Base-by-base conservation (phyloP, 108 stramenopile species). In the Skeletonema costatum region DNA sequence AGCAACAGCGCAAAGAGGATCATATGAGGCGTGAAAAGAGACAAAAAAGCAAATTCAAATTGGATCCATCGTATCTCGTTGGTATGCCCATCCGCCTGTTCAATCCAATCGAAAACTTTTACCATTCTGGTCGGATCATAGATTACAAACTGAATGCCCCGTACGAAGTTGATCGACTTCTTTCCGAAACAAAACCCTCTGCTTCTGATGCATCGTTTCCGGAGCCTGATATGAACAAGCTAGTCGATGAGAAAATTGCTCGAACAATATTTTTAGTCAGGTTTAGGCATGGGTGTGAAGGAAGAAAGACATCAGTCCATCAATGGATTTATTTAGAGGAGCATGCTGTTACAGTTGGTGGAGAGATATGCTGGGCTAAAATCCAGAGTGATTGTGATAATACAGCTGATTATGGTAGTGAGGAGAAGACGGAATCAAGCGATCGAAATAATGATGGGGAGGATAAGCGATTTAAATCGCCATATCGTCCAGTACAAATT, bases 271-370 rank as follows among this genome's bases (percentile, higher is more conserved):
- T 67, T 73, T 67, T 83, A 16, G 73, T 83, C 35, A 56, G 82
- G 14, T 83, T 83, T 53, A 61, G 82, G 32, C 46, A 73, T 44
- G 77, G 82, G 32, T 33, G 70, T 32, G 82, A 83, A 33, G 82
- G 82, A 50, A 78, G 82, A 70, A 83, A 79, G 32, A 66, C 68
- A 29, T 60, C 73, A 29, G 65, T 83, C 42, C 82, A 83, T 32
- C 60, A 83, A 75, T 83, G 82, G 82, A 68, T 83, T 13, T 83
- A 75, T 60, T 63, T 83, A 19, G 82, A 83, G 39, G 82, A 83
- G 42, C 82, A 83, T 53, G 66, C 82, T 21, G 56, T 78, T 21
- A 51, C 39, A 35, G 38, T 83, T 19, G 82, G 82, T 11, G 60
- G 66, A 4, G 77, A 83, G 35, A 66, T 83, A 58, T 75, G 77